Base-by-base conservation (phyloP, 139 green algal genomes). In the Coelastrella sp. region DNA sequence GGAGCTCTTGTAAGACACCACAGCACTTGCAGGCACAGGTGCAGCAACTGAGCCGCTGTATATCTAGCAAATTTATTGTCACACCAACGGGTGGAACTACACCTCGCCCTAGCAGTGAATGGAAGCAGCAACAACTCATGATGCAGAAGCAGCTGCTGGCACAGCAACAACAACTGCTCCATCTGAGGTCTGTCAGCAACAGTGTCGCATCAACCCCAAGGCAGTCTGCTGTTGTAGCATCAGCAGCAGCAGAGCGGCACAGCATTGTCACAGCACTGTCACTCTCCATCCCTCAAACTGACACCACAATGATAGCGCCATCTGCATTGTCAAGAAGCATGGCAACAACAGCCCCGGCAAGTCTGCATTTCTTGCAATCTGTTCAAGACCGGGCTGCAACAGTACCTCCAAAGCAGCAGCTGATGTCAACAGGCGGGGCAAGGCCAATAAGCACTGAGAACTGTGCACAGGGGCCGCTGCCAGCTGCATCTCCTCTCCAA, bases 101-200 rank as follows among this genome's bases (percentile, higher is more conserved):
- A 2, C 38, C 68, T 38, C 38, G 38, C 3, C 6, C 27, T 41
- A 53, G 7, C 41, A 79, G 71, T 60, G 8, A 60, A 25, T 79
- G 71, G 71, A 79, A 66, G 48, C 30, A 80, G 72, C 72, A 66
- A 41, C 69, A 79, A 43, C 25, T 79, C 9, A n/a, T 40, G 48
- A 80, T 80, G 72, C 72, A 80, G 19, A 27, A 66, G 30, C 45
- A 80, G 72, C 72, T 80, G 30, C 11, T 37, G 25, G 45, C 72
- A 34, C 72, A 80, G 32, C 72, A 80, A 23, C 72, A 66, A 30
- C 72, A 80, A 48, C 72, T 80, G 17, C 27, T 15, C 5, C 72
- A 66, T 30, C 21, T 80, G 15, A 32, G 32, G 45, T 80, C 72
- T 0, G 21, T 64, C 15, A 66, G 30, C 30, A 80, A 66, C 32